Base-by-base conservation (phyloP, 73 alveolate species). In the Symbiodinium natans region DNA sequence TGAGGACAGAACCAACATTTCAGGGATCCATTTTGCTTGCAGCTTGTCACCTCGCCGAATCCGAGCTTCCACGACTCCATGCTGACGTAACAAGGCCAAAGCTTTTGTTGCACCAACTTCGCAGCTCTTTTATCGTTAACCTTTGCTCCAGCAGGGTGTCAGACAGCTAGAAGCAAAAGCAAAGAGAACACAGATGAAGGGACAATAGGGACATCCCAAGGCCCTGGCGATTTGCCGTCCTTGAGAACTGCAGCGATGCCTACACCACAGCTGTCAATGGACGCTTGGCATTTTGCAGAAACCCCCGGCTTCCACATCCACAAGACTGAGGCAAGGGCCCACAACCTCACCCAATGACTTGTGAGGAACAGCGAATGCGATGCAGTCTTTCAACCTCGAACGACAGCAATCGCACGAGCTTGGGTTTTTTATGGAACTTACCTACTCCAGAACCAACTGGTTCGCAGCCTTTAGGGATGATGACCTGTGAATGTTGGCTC, bases 21-120 rank as follows among this genome's bases (percentile, higher is more conserved):
- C 98, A 13, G 98, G 98, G 59, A 92, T 80, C 98, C 98, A 92
- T 38, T 92, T 92, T 10, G 98, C 92, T 52, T 92, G 98, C 46
- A 92, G 98, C 98, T 92, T 92, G 43, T 92, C 98, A 48, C 98
- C 98, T 92, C 15, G 75, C 36, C 13, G 36, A 63, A 31, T 5
- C 13, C 21, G 59, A 6, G 13, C 13, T 46, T 13, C 6, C 59
- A 46, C 13, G 6, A 46, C 59, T 6, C 29, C 36, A n/a, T 23
- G 19, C 36, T 63, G 77, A n/a, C n/a, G n/a, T 25, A 54, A 75
- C 41, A 23, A 7, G 29, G 52, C 6, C 83, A 1, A 13, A 83
- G 93, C 97, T 25, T 83, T 90, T 90, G 52, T 90, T 90, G 48
- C 97, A 90, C 97, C 97, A 90, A 80, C 97, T 90, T 48, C 97